Percentiles rank a stretch among this genome's conserved stretches.
Conservation (phyloP, 108 stramenopile genomes). For the Parmales sp. region DNA sequence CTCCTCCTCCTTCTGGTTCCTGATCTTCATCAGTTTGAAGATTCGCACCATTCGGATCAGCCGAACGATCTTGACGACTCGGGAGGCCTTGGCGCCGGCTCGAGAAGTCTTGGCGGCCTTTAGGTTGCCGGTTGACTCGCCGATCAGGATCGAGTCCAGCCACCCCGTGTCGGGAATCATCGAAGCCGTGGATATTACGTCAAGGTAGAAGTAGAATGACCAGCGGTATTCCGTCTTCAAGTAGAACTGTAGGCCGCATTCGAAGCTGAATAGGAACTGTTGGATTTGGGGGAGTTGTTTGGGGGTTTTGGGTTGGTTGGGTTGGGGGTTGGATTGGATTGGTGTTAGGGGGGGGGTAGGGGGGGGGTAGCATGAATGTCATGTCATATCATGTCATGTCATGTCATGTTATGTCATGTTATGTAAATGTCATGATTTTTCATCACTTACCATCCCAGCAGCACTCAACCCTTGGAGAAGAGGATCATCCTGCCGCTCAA, state of each 20-base stretch:
- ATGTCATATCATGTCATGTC: neutral
- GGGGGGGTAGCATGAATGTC: neutral
- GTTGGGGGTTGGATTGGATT: neutral
- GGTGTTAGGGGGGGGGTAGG: neutral
- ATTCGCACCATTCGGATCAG: constrained; percentile 20
- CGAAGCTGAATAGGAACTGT: constrained; percentile 3
- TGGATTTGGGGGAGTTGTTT: constrained; percentile 1
- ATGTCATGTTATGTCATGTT: neutral
- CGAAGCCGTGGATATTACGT: constrained; percentile 14
- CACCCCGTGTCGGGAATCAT: constrained; percentile 16
- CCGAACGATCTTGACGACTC: constrained; percentile 16
- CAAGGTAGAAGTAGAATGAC: constrained; percentile 22
- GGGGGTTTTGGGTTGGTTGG: neutral
- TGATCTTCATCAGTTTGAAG: constrained; percentile 17
- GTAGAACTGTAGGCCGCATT: neutral
- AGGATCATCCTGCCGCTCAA: neutral
- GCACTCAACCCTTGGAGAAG: neutral
- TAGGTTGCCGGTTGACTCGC: neutral
- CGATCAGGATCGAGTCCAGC: neutral
- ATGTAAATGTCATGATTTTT: neutral
- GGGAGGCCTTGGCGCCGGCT: constrained; percentile 16
- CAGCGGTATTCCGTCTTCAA: neutral
- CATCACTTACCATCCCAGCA: neutral
- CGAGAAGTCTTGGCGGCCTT: constrained; percentile 7
- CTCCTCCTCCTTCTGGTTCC: neutral